A percentile compares a stretch with the other conserved stretches of the same genome.
These are phyloP conservation scores for Eucalyptus pauciflora DNA, from an alignment of 345 rosid species.

Conservation along the genomic window DNA sequence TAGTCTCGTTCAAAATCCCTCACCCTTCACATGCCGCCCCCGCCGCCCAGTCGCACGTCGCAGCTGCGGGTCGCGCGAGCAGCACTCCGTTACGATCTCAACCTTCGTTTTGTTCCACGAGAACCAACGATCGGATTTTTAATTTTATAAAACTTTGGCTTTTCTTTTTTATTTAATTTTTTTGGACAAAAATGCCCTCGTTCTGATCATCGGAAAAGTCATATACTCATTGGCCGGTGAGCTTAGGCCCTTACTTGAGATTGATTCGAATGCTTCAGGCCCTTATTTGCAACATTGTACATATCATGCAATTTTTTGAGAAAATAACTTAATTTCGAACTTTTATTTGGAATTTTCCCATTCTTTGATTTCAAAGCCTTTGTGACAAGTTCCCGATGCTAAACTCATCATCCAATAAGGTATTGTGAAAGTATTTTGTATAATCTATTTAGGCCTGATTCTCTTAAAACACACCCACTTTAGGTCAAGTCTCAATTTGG, in stretches of 20 bases:
- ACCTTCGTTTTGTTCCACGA: too few relatives aligned
- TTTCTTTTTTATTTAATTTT: too few relatives aligned
- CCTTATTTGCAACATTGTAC: too few relatives aligned
- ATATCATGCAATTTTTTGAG: too few relatives aligned
- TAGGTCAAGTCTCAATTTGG: neutral
- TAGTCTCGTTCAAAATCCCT: neutral
- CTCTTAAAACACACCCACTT: neutral
- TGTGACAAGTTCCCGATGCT: neutral
- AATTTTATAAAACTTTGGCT: neutral
- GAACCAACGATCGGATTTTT: neutral
- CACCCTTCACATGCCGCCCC: neutral
- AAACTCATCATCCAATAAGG: neutral
- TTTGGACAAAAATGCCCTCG: neutral
- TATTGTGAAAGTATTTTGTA: neutral
- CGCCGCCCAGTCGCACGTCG: neutral
- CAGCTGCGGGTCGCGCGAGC: neutral
- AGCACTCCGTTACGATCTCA: neutral
- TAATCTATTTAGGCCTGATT: neutral
- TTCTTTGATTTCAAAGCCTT: neutral
- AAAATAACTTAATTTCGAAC: too few relatives aligned
- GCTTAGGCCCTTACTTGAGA: neutral
- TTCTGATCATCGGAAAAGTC: neutral
- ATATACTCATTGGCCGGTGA: neutral
- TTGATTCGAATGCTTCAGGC: fast-evolving
- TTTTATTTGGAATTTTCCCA: neutral